phyloP scores from a whole-genome alignment of 1,284 basidiomycete species.

The Naganishia sp. region DNA sequence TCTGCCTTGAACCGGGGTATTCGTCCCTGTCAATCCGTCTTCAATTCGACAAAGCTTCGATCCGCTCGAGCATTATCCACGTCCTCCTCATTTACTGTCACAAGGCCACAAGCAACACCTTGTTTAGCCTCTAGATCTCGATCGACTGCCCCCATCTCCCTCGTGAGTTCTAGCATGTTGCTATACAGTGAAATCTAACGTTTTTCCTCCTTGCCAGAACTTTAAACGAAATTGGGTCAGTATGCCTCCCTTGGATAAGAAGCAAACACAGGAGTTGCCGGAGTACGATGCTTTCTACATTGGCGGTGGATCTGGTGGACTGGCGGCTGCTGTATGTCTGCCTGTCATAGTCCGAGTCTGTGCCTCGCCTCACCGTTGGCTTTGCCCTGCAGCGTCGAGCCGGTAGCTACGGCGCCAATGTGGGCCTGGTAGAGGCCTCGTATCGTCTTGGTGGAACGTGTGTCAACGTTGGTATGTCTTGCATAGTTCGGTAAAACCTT shows the following conservation, averaged over 20 bases:
- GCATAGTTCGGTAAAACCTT: conserved; percentile 33
- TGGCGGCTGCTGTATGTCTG: conserved; percentile 50
- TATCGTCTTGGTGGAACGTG: conserved; percentile 88
- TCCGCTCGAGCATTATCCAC: conserved; percentile 15
- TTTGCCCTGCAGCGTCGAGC: conserved; percentile 68
- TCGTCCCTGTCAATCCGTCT: conserved; percentile 6
- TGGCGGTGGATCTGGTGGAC: conserved; percentile 54
- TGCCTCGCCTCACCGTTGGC: neutral
- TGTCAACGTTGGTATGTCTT: conserved; percentile 65
- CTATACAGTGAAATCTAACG: neutral
- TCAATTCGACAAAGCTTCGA: neutral
- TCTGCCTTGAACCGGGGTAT: conserved; percentile 4
- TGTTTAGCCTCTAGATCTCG: no score
- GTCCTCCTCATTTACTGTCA: neutral
- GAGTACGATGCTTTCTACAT: conserved; percentile 54
- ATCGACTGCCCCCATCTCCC: neutral
- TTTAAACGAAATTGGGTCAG: conserved; percentile 32
- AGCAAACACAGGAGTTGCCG: conserved; percentile 43
- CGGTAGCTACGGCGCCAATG: conserved; percentile 84
- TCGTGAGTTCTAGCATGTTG: neutral
- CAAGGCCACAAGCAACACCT: neutral
- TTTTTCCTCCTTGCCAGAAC: conserved; percentile 2
- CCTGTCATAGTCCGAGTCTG: neutral
- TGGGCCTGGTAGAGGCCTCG: conserved; percentile 77
- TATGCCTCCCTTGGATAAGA: conserved; percentile 52